Percentiles rank a stretch among this genome's conserved stretches.
Evolutionary conservation across 1,139 yeast genomes (phyloP).

Genomic region (Zygoascus hellenicus): DNA sequence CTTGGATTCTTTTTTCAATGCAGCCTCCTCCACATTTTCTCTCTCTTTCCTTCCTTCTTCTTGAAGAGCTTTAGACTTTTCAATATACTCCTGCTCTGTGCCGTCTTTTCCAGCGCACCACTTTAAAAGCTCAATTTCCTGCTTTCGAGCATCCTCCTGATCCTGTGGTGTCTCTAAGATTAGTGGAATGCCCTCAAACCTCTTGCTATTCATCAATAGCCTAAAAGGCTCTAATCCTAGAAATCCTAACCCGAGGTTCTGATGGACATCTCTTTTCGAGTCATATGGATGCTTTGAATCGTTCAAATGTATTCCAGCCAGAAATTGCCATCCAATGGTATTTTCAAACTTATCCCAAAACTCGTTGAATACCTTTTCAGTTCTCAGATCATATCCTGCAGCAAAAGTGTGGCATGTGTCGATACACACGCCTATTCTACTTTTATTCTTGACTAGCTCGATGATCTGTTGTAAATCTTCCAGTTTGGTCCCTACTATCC

Average conservation of each 20-base stretch:
- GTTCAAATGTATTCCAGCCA: slow-evolving; percentile 78
- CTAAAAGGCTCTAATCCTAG: slow-evolving; percentile 82
- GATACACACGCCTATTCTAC: slow-evolving; percentile 85
- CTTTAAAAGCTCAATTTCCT: slow-evolving; percentile 64
- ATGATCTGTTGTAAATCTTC: slow-evolving; percentile 75
- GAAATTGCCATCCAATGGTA: slow-evolving; percentile 65
- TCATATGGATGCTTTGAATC: slow-evolving; percentile 93
- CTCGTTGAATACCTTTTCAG: slow-evolving; percentile 47
- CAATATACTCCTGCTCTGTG: slow-evolving; percentile 52
- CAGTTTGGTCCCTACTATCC: slow-evolving; percentile 70
- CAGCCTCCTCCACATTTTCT: slow-evolving; percentile 17
- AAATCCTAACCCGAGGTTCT: slow-evolving; percentile 83
- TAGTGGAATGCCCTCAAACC: slow-evolving; percentile 64
- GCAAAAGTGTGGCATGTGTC: slow-evolving; percentile 96
- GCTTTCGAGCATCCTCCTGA: slow-evolving; percentile 49
- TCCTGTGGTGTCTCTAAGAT: slow-evolving; percentile 82
- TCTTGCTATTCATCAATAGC: slow-evolving; percentile 60
- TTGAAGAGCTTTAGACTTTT: slow-evolving; percentile 46
- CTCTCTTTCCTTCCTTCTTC: slow-evolving; percentile 28
- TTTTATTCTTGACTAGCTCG: slow-evolving; percentile 66
- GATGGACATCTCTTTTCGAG: slow-evolving; percentile 88
- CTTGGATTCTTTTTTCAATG: slow-evolving; percentile 8
- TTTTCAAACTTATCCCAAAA: slow-evolving; percentile 75
- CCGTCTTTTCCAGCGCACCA: slow-evolving; percentile 54
- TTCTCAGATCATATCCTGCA: slow-evolving; percentile 86